A percentile compares a stretch with the other conserved stretches of the same genome.
phyloP scores from a whole-genome alignment of 768 basidiomycete species.

The Boletus sp. region DNA sequence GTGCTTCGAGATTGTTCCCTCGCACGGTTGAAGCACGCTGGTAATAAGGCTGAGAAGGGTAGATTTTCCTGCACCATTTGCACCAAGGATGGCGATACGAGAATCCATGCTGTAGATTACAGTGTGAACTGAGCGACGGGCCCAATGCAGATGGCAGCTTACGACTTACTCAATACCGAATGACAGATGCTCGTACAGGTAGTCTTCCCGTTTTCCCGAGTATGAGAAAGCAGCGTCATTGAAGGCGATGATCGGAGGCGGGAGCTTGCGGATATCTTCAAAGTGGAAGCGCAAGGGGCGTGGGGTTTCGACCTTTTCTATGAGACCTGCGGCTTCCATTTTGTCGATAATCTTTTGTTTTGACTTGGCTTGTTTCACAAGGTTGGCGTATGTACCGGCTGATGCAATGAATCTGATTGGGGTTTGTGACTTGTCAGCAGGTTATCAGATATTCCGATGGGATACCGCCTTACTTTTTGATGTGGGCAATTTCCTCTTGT shows the following conservation, averaged over 20 bases:
- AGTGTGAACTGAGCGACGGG: slow-evolving; percentile 2
- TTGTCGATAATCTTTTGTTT: slow-evolving; percentile 99
- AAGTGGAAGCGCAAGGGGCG: slow-evolving; percentile 90
- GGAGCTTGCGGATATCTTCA: slow-evolving; percentile 89
- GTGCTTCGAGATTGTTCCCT: slow-evolving; percentile 90
- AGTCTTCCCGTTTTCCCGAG: slow-evolving; percentile 84
- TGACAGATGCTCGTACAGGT: slow-evolving; percentile 83
- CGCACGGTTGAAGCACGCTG: slow-evolving; percentile 68
- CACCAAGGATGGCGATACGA: slow-evolving; percentile 92
- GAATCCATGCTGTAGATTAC: slow-evolving; percentile 74
- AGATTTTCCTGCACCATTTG: slow-evolving; percentile 94
- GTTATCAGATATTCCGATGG: neutral
- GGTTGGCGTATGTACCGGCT: slow-evolving; percentile 99
- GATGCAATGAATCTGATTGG: slow-evolving; percentile 85
- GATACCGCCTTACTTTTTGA: slow-evolving; percentile 75
- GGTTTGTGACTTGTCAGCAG: slow-evolving; percentile 12
- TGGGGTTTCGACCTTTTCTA: slow-evolving; percentile 83
- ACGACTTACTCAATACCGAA: slow-evolving; percentile 93
- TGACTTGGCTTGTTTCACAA: slow-evolving; percentile 98
- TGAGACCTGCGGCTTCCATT: slow-evolving; percentile 98
- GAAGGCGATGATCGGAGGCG: slow-evolving; percentile 97
- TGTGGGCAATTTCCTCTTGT: slow-evolving; percentile 97
- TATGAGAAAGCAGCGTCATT: slow-evolving; percentile 94
- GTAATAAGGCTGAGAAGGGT: slow-evolving; percentile 92
- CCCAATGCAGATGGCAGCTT: slow-evolving; percentile 1